Percentiles rank a stretch among this genome's conserved stretches.
Evolutionary conservation across 2,329 filamentous ascomycete species (phyloP).

Genomic region (Colletotrichum horii): DNA sequence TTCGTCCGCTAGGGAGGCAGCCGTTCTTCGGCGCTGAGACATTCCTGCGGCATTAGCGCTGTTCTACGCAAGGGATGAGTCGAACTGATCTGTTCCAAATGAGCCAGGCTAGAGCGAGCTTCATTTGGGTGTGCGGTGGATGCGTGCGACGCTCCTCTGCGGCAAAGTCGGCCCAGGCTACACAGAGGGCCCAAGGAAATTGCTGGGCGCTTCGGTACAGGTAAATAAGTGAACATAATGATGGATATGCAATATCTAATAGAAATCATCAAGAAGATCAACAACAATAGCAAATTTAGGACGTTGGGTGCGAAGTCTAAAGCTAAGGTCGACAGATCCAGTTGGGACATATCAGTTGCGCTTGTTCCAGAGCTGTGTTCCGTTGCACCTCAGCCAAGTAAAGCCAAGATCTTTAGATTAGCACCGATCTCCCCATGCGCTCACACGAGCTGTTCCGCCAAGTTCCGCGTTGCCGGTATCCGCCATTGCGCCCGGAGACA

Average conservation of each 20-base stretch:
- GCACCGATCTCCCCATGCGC: not conserved
- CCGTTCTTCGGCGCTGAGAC: not conserved
- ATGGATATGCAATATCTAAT: not conserved
- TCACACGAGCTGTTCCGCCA: not conserved
- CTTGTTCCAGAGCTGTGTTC: not conserved
- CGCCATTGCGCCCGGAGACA: not conserved
- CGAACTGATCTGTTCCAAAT: not conserved
- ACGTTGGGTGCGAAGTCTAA: not conserved
- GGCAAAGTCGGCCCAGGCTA: not conserved
- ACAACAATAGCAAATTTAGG: not conserved
- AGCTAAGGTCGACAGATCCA: not conserved
- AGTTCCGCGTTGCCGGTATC: not conserved
- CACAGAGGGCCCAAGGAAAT: not conserved
- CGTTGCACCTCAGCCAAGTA: not conserved
- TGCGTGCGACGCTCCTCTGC: not conserved
- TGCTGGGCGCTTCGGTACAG: not conserved
- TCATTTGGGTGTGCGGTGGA: not conserved
- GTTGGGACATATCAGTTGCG: not conserved
- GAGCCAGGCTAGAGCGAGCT: not conserved
- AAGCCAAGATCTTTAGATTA: not conserved
- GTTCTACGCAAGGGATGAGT: not conserved
- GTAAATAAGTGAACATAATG: not conserved
- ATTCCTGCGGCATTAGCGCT: not conserved
- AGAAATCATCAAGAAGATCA: not conserved
- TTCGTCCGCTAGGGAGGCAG: not conserved